Base-by-base conservation (phyloP, 1,139 yeast species). In the Hemisphaericaspora subhashii region DNA sequence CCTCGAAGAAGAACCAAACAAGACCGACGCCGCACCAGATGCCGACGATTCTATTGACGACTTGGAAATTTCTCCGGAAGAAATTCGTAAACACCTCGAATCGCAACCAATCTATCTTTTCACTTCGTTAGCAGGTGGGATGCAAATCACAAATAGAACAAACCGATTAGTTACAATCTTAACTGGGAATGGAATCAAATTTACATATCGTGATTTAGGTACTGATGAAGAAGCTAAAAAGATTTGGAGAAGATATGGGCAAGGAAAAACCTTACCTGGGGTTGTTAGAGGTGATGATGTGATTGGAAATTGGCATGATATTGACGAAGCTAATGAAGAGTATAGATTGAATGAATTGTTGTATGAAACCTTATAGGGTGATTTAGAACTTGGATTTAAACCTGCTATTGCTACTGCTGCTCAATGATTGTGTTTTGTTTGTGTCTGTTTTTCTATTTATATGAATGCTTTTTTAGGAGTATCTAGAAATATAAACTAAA, bases 51-150 rank as follows among this genome's bases (percentile, higher is more conserved):
- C 59, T 21, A 50, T 57, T 11, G 67, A 61, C 3, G 67, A 62
- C 33, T 57, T 66, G 23, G 69, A 68, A 35, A 53, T 71, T 4
- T 66, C 74, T 3, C 72, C 76, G 5, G 76, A 68, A 48, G 78
- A 72, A 41, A 54, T 72, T 35, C 68, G 73, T 38, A 66, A 67
- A 50, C 74, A 72, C 47, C 60, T 72, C 40, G 71, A 70, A 44
- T 53, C 73, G 9, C 71, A 77, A 51, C 88, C 92, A 4, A 80
- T 87, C 22, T 86, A 81, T 57, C 60, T 90, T 23, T 89, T 74
- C 66, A 87, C 97, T 0, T 90, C 98, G 0, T 70, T 89, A 40
- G 95, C 96, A 0, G 95, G 96, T 23, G 95, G 95, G 1, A 84
- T 83, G 73, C 90, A 86, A 57, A 77, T 89, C 57, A 79, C 83